phyloP scores from a whole-genome alignment of 352 stramenopile species.

The Pythium apleroticum region DNA sequence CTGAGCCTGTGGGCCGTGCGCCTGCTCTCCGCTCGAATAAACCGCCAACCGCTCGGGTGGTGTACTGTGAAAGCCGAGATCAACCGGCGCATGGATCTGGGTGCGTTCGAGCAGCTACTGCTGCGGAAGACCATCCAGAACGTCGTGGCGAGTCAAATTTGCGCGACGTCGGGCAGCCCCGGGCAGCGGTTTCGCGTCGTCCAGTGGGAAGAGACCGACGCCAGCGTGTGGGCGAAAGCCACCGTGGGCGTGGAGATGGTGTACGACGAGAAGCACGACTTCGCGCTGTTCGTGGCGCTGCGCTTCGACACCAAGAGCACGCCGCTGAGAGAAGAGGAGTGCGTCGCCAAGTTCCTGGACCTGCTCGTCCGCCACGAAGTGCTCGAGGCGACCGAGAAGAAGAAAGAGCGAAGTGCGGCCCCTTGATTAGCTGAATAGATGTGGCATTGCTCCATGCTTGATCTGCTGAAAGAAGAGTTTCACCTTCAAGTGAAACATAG shows the following conservation, averaged over 20 bases:
- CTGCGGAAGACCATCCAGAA: constrained; percentile 24
- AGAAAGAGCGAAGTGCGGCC: constrained; percentile 17
- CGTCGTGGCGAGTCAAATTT: constrained; percentile 34
- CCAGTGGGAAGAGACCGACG: constrained; percentile 89
- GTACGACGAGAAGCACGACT: constrained; percentile 62
- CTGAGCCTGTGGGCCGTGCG: constrained; percentile 54
- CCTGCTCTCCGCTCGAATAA: constrained; percentile 42
- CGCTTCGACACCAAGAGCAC: constrained; percentile 49
- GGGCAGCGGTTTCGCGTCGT: constrained; percentile 81
- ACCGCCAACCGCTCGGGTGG: constrained; percentile 74
- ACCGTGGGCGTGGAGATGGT: constrained; percentile 76
- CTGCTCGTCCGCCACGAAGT: constrained; percentile 30
- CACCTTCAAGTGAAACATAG: no score
- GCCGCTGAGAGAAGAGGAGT: constrained; percentile 42
- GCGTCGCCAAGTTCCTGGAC: constrained; percentile 44
- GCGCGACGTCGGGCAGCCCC: constrained; percentile 55
- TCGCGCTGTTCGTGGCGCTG: constrained; percentile 58
- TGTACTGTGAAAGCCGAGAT: constrained; percentile 84
- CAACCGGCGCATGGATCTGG: constrained; percentile 43
- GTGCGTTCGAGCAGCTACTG: constrained; percentile 34
- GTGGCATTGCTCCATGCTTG: no score
- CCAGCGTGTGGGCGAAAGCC: constrained; percentile 80
- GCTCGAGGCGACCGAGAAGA: constrained; percentile 26
- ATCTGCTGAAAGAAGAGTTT: no score
- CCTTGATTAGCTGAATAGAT: not conserved